A percentile compares a stretch with the other conserved stretches of the same genome.
phyloP scores from a whole-genome alignment of 306 rosid genomes.

The Acacia melanoxylon region DNA sequence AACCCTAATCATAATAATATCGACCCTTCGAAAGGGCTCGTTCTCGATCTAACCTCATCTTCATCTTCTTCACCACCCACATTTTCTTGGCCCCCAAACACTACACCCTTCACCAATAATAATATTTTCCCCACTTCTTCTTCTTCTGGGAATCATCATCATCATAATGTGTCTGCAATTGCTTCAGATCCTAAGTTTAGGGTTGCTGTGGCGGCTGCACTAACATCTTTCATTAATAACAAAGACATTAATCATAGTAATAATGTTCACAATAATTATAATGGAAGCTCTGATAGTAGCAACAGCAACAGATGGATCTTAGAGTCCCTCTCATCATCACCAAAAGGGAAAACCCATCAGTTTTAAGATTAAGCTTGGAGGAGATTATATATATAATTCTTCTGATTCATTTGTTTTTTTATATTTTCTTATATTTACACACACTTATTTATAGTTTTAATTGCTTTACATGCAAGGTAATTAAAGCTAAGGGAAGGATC shows the following conservation, averaged over 20 bases:
- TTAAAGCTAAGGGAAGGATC: not conserved
- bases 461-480: not conserved
- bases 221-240: constrained; percentile 61
- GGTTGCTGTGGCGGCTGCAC: constrained; percentile 88
- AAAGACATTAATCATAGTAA: not conserved
- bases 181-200: constrained; percentile 93
- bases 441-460: not conserved
- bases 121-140: not conserved
- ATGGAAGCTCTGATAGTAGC: constrained; percentile 35
- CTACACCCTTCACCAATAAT: not conserved
- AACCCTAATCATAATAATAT: constrained; percentile 39
- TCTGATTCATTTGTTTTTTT: not conserved
- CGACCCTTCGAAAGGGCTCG: constrained; percentile 72
- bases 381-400: not conserved
- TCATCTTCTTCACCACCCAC: constrained; percentile 18
- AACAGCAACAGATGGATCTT: constrained; percentile 45
- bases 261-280: not conserved
- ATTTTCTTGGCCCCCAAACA: constrained; percentile 55
- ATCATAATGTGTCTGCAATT: constrained; percentile 41
- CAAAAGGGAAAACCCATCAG: constrained; percentile 30
- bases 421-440: not conserved
- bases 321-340: constrained; percentile 45
- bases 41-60: constrained; percentile 60
- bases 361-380: constrained; percentile 12
- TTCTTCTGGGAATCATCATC: not conserved